These are phyloP conservation scores for Botrytis pseudocinerea DNA, from an alignment of 2,329 filamentous ascomycete species.

Conservation along the genomic window DNA sequence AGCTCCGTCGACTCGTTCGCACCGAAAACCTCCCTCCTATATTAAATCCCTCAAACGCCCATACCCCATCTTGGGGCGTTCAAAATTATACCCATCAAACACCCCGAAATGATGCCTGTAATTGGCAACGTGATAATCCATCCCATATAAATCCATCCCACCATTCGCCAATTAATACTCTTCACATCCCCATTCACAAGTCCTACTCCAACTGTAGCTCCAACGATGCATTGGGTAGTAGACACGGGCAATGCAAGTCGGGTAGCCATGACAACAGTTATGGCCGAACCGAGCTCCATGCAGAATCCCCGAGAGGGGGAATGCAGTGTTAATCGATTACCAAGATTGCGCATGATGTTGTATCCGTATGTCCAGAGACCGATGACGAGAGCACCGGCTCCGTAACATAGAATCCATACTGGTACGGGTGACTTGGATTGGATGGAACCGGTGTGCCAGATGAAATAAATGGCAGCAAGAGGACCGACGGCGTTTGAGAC, in stretches of 20 bases:
- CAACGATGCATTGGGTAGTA: constrained; percentile 78
- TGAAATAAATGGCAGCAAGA: constrained; percentile 69
- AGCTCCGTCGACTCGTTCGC: background rate
- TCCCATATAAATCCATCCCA: constrained; percentile 61
- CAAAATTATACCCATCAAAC: constrained; percentile 21
- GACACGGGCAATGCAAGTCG: constrained; percentile 72
- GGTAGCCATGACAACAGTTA: constrained; percentile 73
- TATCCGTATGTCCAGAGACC: constrained; percentile 75
- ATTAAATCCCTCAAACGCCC: background rate
- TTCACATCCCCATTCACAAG: constrained; percentile 70
- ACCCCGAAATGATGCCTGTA: constrained; percentile 23
- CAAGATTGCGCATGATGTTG: constrained; percentile 61
- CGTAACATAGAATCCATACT: constrained; percentile 53
- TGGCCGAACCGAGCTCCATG: constrained; percentile 77
- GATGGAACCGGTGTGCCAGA: constrained; percentile 54
- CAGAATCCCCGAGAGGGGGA: constrained; percentile 58
- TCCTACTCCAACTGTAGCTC: constrained; percentile 73
- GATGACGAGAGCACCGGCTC: constrained; percentile 44
- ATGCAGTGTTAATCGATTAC: constrained; percentile 13
- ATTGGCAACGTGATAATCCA: constrained; percentile 52
- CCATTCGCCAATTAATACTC: constrained; percentile 75
- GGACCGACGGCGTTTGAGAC: constrained; percentile 70
- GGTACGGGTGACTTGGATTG: constrained; percentile 64
- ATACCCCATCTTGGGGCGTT: constrained; percentile 19
- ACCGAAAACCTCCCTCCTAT: no score